These are phyloP conservation scores for Claviceps maximensis DNA, from an alignment of 2,329 filamentous ascomycete genomes.

Conservation along the genomic window DNA sequence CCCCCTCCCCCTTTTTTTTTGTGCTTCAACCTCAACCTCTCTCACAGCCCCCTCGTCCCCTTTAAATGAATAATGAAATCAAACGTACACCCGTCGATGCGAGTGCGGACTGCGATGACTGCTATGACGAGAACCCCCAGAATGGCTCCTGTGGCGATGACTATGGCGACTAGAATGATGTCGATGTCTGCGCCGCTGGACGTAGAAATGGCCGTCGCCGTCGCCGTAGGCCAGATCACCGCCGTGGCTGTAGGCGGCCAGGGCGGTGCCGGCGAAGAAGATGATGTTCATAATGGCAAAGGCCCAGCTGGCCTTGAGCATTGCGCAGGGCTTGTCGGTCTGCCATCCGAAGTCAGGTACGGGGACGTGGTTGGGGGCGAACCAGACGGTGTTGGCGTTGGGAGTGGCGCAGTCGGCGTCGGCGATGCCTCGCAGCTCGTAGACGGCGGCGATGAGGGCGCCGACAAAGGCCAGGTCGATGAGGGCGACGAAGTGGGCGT, in stretches of 20 bases:
- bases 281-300: conserved; percentile 80
- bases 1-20: no score
- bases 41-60: no score
- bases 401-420: conserved; percentile 55
- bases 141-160: conserved; percentile 24
- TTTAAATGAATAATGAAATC: conserved; percentile 6
- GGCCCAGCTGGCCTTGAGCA: conserved; percentile 85
- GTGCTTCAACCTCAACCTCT: no score
- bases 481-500: conserved; percentile 47
- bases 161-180: conserved; percentile 26
- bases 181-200: conserved; percentile 5
- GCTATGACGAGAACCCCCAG: not conserved
- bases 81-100: conserved; percentile 39
- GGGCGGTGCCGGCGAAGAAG: conserved; percentile 65
- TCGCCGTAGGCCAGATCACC: conserved; percentile 32
- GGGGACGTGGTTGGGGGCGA: conserved; percentile 39
- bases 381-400: conserved; percentile 33
- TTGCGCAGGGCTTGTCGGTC: conserved; percentile 67
- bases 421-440: conserved; percentile 44
- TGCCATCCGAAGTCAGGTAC: conserved; percentile 37
- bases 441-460: conserved; percentile 50
- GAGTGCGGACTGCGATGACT: conserved; percentile 33
- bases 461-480: conserved; percentile 50
- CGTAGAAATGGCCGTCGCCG: conserved; percentile 13
- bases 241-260: conserved; percentile 52